Conservation (phyloP, 495 filamentous ascomycete species). For the Letharia columbiana region DNA sequence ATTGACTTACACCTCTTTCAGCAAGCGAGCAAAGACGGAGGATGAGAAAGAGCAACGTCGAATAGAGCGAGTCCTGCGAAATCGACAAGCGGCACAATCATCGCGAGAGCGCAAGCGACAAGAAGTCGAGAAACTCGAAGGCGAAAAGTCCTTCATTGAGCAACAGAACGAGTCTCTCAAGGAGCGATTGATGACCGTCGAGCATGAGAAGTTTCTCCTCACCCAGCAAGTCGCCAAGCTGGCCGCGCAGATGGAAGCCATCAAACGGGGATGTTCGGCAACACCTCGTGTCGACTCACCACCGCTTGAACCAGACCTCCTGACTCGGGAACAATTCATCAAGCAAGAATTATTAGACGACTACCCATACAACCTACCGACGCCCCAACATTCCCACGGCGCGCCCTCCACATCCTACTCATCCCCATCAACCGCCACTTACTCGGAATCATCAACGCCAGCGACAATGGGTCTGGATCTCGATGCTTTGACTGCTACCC, state of each 20-base stretch:
- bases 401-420: conserved; percentile 36
- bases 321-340: conserved; percentile 31
- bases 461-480: conserved; percentile 36
- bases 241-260: conserved; percentile 44
- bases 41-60: conserved; percentile 98
- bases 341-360: conserved; percentile 47
- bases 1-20: conserved; percentile 29
- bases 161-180: conserved; percentile 64
- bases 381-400: conserved; percentile 21
- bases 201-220: conserved; percentile 57
- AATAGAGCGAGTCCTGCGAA: conserved; percentile 92
- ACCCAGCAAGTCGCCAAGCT: conserved; percentile 57
- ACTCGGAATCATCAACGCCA: conserved; percentile 34
- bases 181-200: conserved; percentile 51
- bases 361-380: conserved; percentile 36
- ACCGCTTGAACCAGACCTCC: conserved; percentile 27
- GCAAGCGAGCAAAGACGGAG: conserved; percentile 96
- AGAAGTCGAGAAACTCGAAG: conserved; percentile 84
- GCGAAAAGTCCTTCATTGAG: conserved; percentile 58
- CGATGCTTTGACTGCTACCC: conserved; percentile 54
- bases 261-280: conserved; percentile 32
- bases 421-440: conserved; percentile 41
- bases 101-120: conserved; percentile 90
- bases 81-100: conserved; percentile 91
- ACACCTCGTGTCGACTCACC: conserved; percentile 36